Evolutionary conservation across 78 protist genomes (phyloP).

Genomic region (Guillardia theta): DNA sequence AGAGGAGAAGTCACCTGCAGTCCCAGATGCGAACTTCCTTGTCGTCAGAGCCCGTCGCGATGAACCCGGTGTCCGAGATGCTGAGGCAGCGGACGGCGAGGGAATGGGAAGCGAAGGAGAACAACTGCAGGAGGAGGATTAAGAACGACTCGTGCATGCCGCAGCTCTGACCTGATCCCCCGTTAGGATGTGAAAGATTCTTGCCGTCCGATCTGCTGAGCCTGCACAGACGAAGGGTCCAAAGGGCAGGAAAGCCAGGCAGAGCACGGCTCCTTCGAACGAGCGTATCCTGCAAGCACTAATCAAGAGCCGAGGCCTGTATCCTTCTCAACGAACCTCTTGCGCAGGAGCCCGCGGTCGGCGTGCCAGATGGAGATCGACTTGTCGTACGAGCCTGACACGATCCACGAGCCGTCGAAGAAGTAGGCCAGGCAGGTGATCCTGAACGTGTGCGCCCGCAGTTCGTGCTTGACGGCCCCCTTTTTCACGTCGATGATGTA

Average conservation of each 20-base stretch:
- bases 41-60: conserved; percentile 13
- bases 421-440: background rate
- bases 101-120: background rate
- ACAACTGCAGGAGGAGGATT: background rate
- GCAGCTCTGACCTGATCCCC: conserved; percentile 7
- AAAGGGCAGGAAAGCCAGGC: background rate
- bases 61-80: background rate
- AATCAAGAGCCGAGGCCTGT: background rate
- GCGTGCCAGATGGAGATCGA: conserved; percentile 2
- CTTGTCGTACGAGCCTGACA: background rate
- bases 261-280: conserved; percentile 16
- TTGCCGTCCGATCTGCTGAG: background rate
- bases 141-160: background rate
- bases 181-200: background rate
- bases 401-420: background rate
- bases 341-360: background rate
- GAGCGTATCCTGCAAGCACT: background rate
- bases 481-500: background rate
- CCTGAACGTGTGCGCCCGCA: background rate
- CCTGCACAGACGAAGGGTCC: conserved; percentile 34
- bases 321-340: background rate
- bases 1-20: background rate
- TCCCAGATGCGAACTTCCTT: background rate
- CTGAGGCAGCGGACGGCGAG: background rate
- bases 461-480: background rate